Evolutionary conservation across 78 protist species (phyloP).

Genomic region (Acrasis kona): DNA sequence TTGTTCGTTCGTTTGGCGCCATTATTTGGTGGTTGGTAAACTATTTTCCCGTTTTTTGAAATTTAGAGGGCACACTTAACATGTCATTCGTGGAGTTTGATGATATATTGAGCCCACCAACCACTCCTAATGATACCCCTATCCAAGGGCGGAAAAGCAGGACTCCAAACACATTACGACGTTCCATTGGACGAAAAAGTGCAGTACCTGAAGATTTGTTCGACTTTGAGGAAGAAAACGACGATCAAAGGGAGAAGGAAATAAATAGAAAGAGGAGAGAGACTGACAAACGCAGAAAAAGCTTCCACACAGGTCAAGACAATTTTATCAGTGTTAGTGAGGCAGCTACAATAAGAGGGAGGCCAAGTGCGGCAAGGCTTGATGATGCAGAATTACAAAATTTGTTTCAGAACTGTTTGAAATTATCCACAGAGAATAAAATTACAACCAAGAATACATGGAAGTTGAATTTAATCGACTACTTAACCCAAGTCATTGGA

Average conservation of each 20-base stretch:
- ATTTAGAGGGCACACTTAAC: too few relatives aligned
- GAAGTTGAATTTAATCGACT: conserved; percentile 71
- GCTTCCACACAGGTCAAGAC: not conserved
- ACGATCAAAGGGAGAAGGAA: not conserved
- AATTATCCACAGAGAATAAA: conserved; percentile 53
- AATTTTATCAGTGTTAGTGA: not conserved
- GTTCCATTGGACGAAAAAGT: too few relatives aligned
- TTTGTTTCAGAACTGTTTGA: conserved; percentile 1
- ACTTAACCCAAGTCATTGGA: conserved; percentile 51
- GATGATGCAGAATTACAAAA: not conserved
- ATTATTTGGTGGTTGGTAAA: too few relatives aligned
- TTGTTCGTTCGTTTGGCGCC: too few relatives aligned
- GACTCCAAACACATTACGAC: too few relatives aligned
- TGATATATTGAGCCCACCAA: too few relatives aligned
- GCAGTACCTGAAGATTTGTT: too few relatives aligned
- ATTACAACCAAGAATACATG: conserved; percentile 85
- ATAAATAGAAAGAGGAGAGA: not conserved
- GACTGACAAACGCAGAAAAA: not conserved
- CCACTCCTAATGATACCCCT: too few relatives aligned
- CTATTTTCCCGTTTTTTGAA: too few relatives aligned
- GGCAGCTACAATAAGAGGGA: not conserved
- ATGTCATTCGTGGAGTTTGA: too few relatives aligned
- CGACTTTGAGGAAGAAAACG: not conserved
- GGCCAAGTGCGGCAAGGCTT: not conserved
- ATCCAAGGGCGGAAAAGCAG: too few relatives aligned